A percentile compares a stretch with the other conserved stretches of the same genome.
These are phyloP conservation scores for Moricandia moricandioides DNA, from an alignment of 345 rosid genomes.

Conservation along the genomic window DNA sequence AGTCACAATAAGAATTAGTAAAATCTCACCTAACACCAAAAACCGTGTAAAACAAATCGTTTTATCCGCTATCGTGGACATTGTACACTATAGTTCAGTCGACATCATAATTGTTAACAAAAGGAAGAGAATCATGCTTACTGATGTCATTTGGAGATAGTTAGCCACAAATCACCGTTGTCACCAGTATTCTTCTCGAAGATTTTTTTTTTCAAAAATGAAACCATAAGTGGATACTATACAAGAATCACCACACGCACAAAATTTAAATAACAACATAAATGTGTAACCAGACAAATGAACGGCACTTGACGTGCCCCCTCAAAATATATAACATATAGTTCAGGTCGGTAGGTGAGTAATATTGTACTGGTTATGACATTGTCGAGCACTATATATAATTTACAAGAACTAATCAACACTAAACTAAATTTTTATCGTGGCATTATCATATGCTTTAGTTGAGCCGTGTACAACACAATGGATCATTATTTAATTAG, in stretches of 20 bases:
- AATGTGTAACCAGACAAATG: conserved; percentile 6
- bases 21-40: no score
- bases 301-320: conserved; percentile 31
- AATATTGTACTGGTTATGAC: conserved; percentile 26
- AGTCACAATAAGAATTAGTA: no score
- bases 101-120: neutral
- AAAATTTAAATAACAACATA: neutral
- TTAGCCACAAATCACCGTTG: neutral
- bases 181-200: conserved; percentile 10
- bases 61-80: neutral
- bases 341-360: conserved; percentile 35
- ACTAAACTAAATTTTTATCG: neutral
- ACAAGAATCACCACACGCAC: conserved; percentile 30
- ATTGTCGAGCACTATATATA: conserved; percentile 31
- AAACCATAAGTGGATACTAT: conserved; percentile 36
- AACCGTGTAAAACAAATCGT: neutral
- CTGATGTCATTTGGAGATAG: neutral
- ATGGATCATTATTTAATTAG: conserved; percentile 1
- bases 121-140: neutral
- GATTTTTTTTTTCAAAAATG: neutral
- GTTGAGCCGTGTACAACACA: conserved; percentile 24
- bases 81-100: neutral
- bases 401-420: neutral
- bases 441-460: conserved; percentile 2
- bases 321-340: conserved; percentile 27